Conservation (phyloP, 345 rosid species). For the Camelina hispida region DNA sequence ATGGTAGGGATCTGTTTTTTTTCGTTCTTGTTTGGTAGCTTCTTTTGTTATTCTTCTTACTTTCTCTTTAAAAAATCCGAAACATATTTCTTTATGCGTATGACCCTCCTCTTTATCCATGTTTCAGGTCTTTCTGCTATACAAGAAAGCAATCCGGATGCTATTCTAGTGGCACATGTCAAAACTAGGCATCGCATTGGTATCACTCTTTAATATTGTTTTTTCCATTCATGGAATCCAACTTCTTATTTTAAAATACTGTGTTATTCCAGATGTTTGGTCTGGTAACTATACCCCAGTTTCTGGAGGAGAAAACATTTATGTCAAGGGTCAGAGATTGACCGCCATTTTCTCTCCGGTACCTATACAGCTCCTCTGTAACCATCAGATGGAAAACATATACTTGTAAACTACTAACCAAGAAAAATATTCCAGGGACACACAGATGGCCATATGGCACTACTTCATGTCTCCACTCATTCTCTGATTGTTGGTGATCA, state of each 20-base stretch:
- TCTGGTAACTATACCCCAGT: constrained; percentile 66
- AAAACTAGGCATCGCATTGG: constrained; percentile 71
- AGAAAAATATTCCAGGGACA: constrained; percentile 70
- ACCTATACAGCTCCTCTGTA: constrained; percentile 19
- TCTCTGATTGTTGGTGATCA: constrained; percentile 90
- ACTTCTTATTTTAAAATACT: constrained; percentile 28
- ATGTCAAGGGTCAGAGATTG: constrained; percentile 77
- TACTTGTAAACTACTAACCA: neutral
- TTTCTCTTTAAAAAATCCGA: neutral
- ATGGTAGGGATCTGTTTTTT: constrained; percentile 54
- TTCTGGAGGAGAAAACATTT: constrained; percentile 78
- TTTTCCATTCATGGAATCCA: neutral
- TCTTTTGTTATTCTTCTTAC: neutral
- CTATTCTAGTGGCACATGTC: constrained; percentile 70
- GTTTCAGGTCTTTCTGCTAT: constrained; percentile 84
- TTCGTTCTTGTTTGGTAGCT: constrained; percentile 6
- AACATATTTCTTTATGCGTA: neutral
- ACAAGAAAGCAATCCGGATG: constrained; percentile 75
- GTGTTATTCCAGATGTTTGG: constrained; percentile 63
- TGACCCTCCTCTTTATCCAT: constrained; percentile 30
- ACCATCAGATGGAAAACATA: too few species aligned
- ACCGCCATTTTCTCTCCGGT: constrained; percentile 78
- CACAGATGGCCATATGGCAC: constrained; percentile 86
- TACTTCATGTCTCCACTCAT: constrained; percentile 66
- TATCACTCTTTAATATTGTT: constrained; percentile 18